Percentiles rank a stretch among this genome's conserved stretches.
Evolutionary conservation across 257 asterid genomes (phyloP).

Genomic region (Solanum paucissectum): DNA sequence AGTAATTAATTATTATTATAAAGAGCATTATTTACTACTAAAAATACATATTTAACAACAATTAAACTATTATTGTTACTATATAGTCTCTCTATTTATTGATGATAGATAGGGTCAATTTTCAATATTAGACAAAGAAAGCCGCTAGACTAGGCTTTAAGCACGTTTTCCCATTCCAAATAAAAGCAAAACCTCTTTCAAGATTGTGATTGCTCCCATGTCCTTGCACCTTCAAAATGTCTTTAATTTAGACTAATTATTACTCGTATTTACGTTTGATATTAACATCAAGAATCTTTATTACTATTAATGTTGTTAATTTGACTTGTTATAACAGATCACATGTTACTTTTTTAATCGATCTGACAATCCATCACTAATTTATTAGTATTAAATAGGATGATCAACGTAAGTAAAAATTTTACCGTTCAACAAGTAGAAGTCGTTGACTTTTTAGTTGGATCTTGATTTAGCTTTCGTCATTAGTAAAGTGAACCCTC

Average conservation of each 20-base stretch:
- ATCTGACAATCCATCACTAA: not conserved
- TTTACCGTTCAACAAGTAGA: not conserved
- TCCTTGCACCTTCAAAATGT: not conserved
- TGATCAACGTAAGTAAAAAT: not conserved
- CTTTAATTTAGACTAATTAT: not conserved
- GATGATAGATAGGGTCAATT: not conserved
- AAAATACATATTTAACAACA: too few relatives aligned
- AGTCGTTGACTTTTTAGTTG: not conserved
- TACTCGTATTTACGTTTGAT: not conserved
- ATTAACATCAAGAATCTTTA: not conserved
- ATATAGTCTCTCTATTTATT: too few relatives aligned
- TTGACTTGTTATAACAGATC: not conserved
- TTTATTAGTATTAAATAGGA: not conserved
- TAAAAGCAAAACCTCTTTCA: not conserved
- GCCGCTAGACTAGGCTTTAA: not conserved
- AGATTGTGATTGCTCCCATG: not conserved
- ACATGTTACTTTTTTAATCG: not conserved
- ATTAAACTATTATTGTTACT: too few relatives aligned
- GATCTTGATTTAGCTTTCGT: not conserved
- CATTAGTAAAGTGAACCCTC: not conserved
- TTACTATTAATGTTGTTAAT: not conserved
- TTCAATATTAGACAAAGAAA: not conserved
- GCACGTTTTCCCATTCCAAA: not conserved
- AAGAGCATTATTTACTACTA: accelerated
- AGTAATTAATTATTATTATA: too few relatives aligned